Conservation (phyloP, 176 grass and related monocot genomes). For the Elaeis guineensis region DNA sequence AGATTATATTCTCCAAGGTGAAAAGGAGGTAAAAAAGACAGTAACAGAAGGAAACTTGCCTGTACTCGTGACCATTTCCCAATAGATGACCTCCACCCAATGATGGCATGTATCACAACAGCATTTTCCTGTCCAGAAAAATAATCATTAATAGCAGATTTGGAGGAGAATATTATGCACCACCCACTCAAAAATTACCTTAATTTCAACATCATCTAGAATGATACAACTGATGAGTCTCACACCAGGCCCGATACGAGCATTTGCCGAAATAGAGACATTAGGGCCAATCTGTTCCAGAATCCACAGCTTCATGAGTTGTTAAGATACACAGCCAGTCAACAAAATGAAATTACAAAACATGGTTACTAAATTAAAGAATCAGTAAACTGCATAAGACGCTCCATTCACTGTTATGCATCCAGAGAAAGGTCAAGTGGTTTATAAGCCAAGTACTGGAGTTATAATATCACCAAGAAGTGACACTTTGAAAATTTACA, state of each 20-base stretch:
- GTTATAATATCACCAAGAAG: too few species aligned
- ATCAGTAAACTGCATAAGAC: too few species aligned
- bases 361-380: too few species aligned
- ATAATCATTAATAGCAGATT: constrained; percentile 10
- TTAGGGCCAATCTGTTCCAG: constrained; percentile 88
- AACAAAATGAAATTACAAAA: too few species aligned
- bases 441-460: too few species aligned
- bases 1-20: too few species aligned
- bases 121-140: constrained; percentile 87
- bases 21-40: not conserved
- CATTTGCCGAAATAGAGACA: constrained; percentile 98
- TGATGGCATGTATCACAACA: constrained; percentile 92
- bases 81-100: constrained; percentile 92
- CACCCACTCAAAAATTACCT: constrained; percentile 25
- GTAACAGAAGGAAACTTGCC: constrained; percentile 37
- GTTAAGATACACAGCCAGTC: not conserved
- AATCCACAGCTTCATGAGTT: not conserved
- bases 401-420: too few species aligned
- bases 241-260: constrained; percentile 83
- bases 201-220: constrained; percentile 97
- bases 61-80: constrained; percentile 99
- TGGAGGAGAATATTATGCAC: constrained; percentile 1
- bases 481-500: too few species aligned
- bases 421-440: too few species aligned
- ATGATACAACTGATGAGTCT: constrained; percentile 98